Conservation (phyloP, 2,329 filamentous ascomycete genomes). For the Cladosporium sp. region DNA sequence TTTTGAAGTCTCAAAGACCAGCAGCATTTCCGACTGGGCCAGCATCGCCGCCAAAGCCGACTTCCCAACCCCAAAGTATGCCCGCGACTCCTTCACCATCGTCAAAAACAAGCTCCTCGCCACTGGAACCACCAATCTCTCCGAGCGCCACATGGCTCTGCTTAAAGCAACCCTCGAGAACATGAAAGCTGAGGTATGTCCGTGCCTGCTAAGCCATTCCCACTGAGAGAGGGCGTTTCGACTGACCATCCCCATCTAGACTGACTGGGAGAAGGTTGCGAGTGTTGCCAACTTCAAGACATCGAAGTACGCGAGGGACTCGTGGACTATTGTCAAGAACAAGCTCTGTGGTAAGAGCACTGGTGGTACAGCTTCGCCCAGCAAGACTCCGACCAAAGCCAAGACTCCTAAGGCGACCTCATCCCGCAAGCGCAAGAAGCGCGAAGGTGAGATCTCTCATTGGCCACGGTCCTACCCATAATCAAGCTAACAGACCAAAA, state of each 20-base stretch:
- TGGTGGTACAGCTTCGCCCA: neutral
- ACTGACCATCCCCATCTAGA: conserved; percentile 4
- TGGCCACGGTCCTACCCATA: neutral
- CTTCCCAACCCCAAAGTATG: conserved; percentile 19
- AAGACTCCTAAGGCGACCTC: conserved; percentile 4
- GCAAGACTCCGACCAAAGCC: conserved; percentile 12
- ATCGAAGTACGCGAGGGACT: conserved; percentile 27
- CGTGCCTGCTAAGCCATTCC: too few species aligned
- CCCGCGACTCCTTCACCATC: conserved; percentile 18
- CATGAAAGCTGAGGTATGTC: conserved; percentile 23
- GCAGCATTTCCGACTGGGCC: conserved; percentile 10
- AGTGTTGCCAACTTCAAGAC: conserved; percentile 23
- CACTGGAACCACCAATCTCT: conserved; percentile 21
- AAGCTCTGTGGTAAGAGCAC: conserved; percentile 23
- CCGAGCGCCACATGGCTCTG: conserved; percentile 25
- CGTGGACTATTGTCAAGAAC: conserved; percentile 22
- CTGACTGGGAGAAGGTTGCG: conserved; percentile 28
- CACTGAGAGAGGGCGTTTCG: neutral
- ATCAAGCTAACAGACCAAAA: neutral
- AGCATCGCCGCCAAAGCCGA: conserved; percentile 16
- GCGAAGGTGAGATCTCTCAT: neutral
- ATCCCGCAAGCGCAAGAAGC: conserved; percentile 19
- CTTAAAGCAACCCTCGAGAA: conserved; percentile 23
- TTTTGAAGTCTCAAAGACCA: conserved; percentile 1
- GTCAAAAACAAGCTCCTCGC: conserved; percentile 18